These are phyloP conservation scores for Moniliella sp. DNA, from an alignment of 1,284 basidiomycete species.

Conservation along the genomic window DNA sequence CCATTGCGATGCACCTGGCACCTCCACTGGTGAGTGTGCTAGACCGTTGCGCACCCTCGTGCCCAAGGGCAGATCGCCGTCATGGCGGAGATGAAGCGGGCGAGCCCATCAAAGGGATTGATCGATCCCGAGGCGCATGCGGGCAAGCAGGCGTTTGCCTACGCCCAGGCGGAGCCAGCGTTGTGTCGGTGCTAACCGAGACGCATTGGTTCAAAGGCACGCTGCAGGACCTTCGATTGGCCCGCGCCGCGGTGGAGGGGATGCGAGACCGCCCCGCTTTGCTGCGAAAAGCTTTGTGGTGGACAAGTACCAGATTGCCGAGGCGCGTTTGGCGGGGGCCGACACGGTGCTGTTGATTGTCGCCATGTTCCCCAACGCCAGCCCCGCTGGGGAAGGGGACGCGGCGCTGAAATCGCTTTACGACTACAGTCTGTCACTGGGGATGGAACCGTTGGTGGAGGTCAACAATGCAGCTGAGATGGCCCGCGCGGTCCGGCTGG, in stretches of 20 bases:
- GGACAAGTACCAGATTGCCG: constrained; percentile 78
- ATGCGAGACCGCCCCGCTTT: constrained; percentile 68
- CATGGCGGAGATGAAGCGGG: constrained; percentile 34
- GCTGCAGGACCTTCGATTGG: constrained; percentile 70
- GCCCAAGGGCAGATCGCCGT: constrained; percentile 20
- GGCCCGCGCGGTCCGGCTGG: constrained; percentile 58
- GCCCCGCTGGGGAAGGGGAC: no score
- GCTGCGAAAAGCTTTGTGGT: constrained; percentile 89
- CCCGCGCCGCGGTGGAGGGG: constrained; percentile 55
- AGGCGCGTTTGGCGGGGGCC: constrained; percentile 65
- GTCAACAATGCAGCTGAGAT: constrained; percentile 87
- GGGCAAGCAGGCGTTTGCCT: constrained; percentile 42
- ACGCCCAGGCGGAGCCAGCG: constrained; percentile 72
- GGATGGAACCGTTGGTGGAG: constrained; percentile 97
- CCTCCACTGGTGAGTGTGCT: no score
- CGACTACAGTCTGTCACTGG: constrained; percentile 53
- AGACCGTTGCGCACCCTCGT: no score
- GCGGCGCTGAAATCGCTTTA: constrained; percentile 57
- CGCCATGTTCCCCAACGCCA: constrained; percentile 73
- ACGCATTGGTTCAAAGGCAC: constrained; percentile 93
- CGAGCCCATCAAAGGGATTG: constrained; percentile 27
- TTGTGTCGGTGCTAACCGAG: constrained; percentile 87
- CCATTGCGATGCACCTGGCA: constrained; percentile 23
- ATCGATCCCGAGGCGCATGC: constrained; percentile 27
- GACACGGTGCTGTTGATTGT: constrained; percentile 93